Evolutionary conservation across 495 filamentous ascomycete species (phyloP).

Genomic region (Margaritispora aquatica): DNA sequence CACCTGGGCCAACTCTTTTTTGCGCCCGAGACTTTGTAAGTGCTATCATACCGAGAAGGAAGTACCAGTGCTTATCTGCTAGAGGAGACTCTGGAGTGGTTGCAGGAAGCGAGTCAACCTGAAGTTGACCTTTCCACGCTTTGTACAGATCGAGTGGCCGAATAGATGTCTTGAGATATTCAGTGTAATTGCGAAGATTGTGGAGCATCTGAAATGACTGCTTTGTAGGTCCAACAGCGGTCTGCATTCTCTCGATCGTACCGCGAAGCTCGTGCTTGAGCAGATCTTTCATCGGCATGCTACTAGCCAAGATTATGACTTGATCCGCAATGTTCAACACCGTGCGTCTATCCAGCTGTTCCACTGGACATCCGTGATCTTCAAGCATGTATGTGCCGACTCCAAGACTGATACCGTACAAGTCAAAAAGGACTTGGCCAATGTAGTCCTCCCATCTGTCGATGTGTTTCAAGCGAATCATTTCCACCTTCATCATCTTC

Average conservation of each 20-base stretch:
- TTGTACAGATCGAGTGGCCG: conserved; percentile 77
- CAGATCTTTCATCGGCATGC: conserved; percentile 85
- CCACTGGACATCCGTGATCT: conserved; percentile 70
- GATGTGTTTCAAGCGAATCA: conserved; percentile 54
- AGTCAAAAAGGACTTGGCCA: conserved; percentile 80
- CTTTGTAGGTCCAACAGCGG: conserved; percentile 52
- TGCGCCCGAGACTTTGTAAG: conserved; percentile 83
- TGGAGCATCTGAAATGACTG: conserved; percentile 60
- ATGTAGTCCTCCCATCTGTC: conserved; percentile 73
- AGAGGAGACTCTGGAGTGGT: conserved; percentile 46
- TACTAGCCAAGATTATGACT: conserved; percentile 69
- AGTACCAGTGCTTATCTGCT: conserved; percentile 87
- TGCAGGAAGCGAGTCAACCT: conserved; percentile 47
- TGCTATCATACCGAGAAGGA: conserved; percentile 79
- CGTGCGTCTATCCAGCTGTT: conserved; percentile 68
- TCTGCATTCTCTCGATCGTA: conserved; percentile 85
- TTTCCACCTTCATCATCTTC: conserved; percentile 80
- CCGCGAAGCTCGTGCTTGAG: conserved; percentile 82
- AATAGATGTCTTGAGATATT: conserved; percentile 72
- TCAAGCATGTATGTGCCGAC: conserved; percentile 56
- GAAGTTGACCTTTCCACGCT: conserved; percentile 67
- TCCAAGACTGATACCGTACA: conserved; percentile 77
- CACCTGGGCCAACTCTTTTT: conserved; percentile 68
- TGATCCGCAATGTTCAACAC: conserved; percentile 76
- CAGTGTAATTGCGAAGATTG: conserved; percentile 68